These are phyloP conservation scores for Wickerhamiella spandovensis DNA, from an alignment of 805 yeast species.

Conservation along the genomic window DNA sequence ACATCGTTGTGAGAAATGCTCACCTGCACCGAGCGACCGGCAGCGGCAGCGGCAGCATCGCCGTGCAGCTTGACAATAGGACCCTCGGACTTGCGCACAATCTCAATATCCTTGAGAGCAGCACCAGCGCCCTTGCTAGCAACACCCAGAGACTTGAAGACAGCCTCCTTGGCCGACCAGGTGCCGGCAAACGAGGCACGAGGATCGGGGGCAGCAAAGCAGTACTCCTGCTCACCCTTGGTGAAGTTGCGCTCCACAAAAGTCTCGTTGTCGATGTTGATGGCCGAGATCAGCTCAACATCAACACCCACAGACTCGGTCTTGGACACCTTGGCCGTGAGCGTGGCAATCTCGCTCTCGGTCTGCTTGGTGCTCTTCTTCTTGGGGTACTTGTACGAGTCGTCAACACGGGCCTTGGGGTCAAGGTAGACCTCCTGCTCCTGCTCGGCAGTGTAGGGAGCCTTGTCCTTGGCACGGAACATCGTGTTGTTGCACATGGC, in stretches of 20 bases:
- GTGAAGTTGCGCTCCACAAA: slow-evolving; percentile 91
- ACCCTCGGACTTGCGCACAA: slow-evolving; percentile 59
- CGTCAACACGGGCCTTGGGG: slow-evolving; percentile 73
- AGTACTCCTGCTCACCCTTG: slow-evolving; percentile 61
- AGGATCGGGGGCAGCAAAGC: slow-evolving; percentile 58
- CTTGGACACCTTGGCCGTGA: slow-evolving; percentile 28
- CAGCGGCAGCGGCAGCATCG: slow-evolving; percentile 62
- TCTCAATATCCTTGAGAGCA: slow-evolving; percentile 80
- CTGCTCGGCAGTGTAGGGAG: slow-evolving; percentile 83
- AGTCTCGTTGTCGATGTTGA: slow-evolving; percentile 80
- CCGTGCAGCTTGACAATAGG: slow-evolving; percentile 74
- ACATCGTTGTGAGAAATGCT: slow-evolving; percentile 93
- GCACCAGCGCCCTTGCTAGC: slow-evolving; percentile 93
- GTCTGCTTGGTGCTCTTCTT: slow-evolving; percentile 14
- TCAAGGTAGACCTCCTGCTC: slow-evolving; percentile 89
- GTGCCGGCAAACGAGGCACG: slow-evolving; percentile 92
- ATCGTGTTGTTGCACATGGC: slow-evolving; percentile 82
- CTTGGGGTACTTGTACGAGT: slow-evolving; percentile 18
- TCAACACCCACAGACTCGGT: slow-evolving; percentile 83
- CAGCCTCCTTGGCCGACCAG: slow-evolving; percentile 99
- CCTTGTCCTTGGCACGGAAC: slow-evolving; percentile 84
- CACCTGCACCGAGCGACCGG: slow-evolving; percentile 53
- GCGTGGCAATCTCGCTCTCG: slow-evolving; percentile 22
- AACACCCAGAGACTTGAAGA: slow-evolving; percentile 87
- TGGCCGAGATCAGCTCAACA: slow-evolving; percentile 72